Evolutionary conservation across 306 rosid genomes (phyloP).

Genomic region (Gillenia trifoliata): DNA sequence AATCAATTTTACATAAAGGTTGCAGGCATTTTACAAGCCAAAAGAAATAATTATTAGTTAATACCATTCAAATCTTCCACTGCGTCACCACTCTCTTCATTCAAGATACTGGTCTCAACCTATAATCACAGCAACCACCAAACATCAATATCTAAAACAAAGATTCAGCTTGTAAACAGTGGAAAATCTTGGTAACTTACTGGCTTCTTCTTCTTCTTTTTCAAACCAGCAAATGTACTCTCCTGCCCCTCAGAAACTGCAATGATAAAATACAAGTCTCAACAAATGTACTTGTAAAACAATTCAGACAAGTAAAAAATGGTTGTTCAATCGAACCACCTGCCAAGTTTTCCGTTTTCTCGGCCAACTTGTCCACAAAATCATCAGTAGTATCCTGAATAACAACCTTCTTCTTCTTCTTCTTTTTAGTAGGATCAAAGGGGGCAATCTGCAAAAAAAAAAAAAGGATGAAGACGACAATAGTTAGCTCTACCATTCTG

Average conservation of each 20-base stretch:
- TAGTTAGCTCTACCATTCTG: neutral
- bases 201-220: constrained; percentile 91
- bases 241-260: constrained; percentile 87
- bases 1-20: neutral
- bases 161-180: too few relatives aligned
- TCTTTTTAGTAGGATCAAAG: constrained; percentile 91
- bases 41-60: neutral
- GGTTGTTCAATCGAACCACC: constrained; percentile 32
- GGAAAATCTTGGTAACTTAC: constrained; percentile 37
- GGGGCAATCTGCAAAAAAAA: constrained; percentile 56
- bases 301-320: constrained; percentile 1
- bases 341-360: constrained; percentile 73
- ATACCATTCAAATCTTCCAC: constrained; percentile 68
- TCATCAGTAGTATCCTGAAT: constrained; percentile 63
- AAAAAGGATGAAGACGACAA: neutral
- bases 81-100: constrained; percentile 55
- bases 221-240: constrained; percentile 71
- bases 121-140: constrained; percentile 28
- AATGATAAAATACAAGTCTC: constrained; percentile 19
- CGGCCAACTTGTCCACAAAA: constrained; percentile 67
- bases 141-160: neutral
- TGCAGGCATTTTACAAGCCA: neutral
- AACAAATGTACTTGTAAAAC: constrained; percentile 1
- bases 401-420: constrained; percentile 75
- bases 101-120: constrained; percentile 69